phyloP scores from a whole-genome alignment of 768 basidiomycete species.

The Fomitopsis serialis region DNA sequence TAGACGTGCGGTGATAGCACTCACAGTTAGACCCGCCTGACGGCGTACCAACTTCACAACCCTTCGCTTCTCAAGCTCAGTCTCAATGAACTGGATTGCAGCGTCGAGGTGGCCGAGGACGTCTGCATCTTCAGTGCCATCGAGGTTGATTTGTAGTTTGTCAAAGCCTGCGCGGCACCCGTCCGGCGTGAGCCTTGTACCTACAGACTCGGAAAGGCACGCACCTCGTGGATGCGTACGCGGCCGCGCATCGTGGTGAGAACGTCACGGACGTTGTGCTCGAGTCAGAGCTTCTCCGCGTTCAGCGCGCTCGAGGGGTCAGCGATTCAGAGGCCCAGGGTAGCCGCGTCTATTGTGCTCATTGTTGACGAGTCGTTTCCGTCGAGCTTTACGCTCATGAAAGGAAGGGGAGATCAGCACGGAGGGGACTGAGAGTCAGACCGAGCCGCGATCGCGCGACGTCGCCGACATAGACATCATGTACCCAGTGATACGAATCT shows the following conservation, averaged over 20 bases:
- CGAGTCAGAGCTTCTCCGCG: conserved; percentile 50
- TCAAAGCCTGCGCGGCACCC: conserved; percentile 59
- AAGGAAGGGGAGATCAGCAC: too few species aligned
- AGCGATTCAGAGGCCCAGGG: conserved; percentile 81
- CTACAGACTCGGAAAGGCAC: neutral
- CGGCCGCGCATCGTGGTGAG: conserved; percentile 69
- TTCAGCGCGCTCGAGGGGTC: too few species aligned
- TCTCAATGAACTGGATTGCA: conserved; percentile 78
- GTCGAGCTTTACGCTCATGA: too few species aligned
- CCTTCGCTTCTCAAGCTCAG: conserved; percentile 66
- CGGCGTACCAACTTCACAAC: conserved; percentile 92
- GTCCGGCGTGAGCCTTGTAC: neutral
- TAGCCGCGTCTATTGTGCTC: conserved; percentile 86
- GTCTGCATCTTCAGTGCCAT: conserved; percentile 73
- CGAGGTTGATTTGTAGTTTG: conserved; percentile 75
- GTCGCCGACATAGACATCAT: too few species aligned
- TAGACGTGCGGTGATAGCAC: too few species aligned
- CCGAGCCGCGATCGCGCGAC: too few species aligned
- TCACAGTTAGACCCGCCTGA: conserved; percentile 81
- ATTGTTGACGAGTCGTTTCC: too few species aligned
- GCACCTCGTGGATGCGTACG: conserved; percentile 59
- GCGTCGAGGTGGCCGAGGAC: conserved; percentile 74
- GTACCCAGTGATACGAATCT: too few species aligned
- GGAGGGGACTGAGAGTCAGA: too few species aligned
- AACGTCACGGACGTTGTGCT: conserved; percentile 72